Percentiles rank a stretch among this genome's conserved stretches.
Conservation (phyloP, 2,329 filamentous ascomycete genomes). For the Hyphodiscus sp. region DNA sequence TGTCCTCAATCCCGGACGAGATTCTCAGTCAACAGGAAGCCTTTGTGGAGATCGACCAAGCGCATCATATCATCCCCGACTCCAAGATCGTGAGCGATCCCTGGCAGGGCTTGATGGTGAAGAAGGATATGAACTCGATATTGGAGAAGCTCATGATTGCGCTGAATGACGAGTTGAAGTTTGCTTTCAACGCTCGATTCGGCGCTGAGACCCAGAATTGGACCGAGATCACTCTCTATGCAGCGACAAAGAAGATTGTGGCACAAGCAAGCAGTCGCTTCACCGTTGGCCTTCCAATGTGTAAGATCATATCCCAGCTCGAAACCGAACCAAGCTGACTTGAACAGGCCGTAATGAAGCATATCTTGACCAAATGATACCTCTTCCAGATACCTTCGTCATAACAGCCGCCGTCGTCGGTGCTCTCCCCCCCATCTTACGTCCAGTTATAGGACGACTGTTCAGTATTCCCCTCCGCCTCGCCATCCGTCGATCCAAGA, state of each 20-base stretch:
- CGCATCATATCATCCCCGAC: constrained; percentile 32
- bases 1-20: constrained; percentile 32
- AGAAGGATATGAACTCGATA: constrained; percentile 12
- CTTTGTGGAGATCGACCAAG: constrained; percentile 33
- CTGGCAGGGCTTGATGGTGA: constrained; percentile 28
- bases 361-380: constrained; percentile 27
- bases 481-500: constrained; percentile 17
- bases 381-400: constrained; percentile 27
- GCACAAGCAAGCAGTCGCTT: constrained; percentile 21
- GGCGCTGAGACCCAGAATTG: constrained; percentile 16
- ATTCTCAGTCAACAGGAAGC: constrained; percentile 29
- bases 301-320: constrained; percentile 5
- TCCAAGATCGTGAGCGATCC: constrained; percentile 26
- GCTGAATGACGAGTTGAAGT: constrained; percentile 9
- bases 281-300: constrained; percentile 23
- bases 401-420: constrained; percentile 29
- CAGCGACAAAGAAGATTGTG: constrained; percentile 17
- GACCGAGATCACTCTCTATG: constrained; percentile 17
- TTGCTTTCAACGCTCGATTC: constrained; percentile 15
- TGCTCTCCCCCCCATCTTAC: constrained; percentile 25
- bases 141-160: constrained; percentile 14
- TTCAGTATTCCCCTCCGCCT: constrained; percentile 21
- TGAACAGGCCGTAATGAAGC: constrained; percentile 23
- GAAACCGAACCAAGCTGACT: background rate
- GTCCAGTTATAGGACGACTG: constrained; percentile 29